phyloP scores from a whole-genome alignment of 73 alveolate genomes.

The Symbiodinium pilosum region DNA sequence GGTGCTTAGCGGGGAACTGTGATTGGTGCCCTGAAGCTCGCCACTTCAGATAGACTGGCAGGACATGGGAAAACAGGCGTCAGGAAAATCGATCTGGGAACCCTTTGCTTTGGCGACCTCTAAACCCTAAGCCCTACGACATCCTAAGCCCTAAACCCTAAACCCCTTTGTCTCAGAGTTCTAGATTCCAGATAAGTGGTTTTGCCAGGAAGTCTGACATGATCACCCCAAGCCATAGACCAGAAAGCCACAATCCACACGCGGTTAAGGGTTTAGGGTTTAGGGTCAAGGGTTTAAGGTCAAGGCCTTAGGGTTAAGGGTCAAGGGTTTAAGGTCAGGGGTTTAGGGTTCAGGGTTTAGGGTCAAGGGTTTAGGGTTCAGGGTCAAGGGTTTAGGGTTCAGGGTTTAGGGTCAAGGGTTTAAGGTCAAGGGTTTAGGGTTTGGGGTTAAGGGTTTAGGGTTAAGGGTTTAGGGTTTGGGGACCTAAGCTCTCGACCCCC shows the following conservation, averaged over 20 bases:
- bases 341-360: neutral
- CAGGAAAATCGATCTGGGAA: too few species aligned
- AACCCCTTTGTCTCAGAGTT: too few species aligned
- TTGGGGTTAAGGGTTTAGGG: too few species aligned
- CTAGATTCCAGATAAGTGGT: too few species aligned
- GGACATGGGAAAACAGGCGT: too few species aligned
- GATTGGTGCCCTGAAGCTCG: neutral
- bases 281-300: neutral
- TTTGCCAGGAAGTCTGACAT: too few species aligned
- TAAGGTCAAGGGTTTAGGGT: too few species aligned
- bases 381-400: neutral
- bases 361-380: neutral
- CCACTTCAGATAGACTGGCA: neutral
- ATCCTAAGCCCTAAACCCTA: too few species aligned
- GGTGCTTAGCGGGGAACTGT: neutral
- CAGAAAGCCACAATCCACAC: too few species aligned
- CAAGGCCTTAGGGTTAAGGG: too few species aligned
- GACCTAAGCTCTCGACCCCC: too few species aligned
- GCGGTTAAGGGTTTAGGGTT: neutral
- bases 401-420: neutral
- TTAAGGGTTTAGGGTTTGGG: too few species aligned
- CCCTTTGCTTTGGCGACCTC: neutral
- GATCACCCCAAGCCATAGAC: neutral
- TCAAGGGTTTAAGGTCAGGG: neutral
- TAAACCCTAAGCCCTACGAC: neutral